Evolutionary conservation across 352 stramenopile genomes (phyloP), one percentile per base, ranked within the genome.

Genomic region (Phytophthora ohioensis): DNA sequence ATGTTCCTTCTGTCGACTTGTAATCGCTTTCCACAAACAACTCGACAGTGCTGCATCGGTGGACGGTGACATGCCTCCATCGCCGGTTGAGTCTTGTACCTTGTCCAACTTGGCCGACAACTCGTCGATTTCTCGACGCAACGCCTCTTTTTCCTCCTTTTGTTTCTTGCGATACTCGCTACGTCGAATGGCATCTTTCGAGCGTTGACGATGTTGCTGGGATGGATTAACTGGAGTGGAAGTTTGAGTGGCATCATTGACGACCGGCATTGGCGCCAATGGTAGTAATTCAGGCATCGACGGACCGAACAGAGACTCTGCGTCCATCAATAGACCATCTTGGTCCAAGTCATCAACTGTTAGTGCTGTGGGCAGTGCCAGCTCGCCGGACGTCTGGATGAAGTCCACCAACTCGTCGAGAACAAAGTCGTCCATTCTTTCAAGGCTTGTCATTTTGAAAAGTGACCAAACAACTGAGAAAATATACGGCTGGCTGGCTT

Each of bases 151-250:
- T 65, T 85, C 78, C 3, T 56, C 57, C 34, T 82, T 82, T 46
- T 79, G 70, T 7, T 64, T 65, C 51, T 81, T 55, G 5, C 78
- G 78, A 39, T 85, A 82, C 34, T 68, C 47, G 48, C 78, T 78
- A 31, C 71, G 74, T 38, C 73, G 73, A 7, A 66, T 56, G 1
- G 73, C 69, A 27, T 78, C 71, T n/a, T 78, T 78, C 1, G 71
- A 78, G 8, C 67, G 42, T 32, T 53, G 56, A 13, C 21, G 35
- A 30, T 45, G 36, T 45, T 57, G 66, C 11, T 56, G 21, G 2
- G 42, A 57, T 32, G 4, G 15, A 3, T 34, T 41, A 13, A 38
- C 48, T 39, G 31, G 63, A 56, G 31, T 15, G 0, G 57, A 17
- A 31, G 15, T 17, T 57, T 11, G 42, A 11, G 21, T 53, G n/a